Evolutionary conservation across 2,329 filamentous ascomycete species (phyloP), one percentile per base, ranked within the genome.

Genomic region (Mollisiaceae sp.): DNA sequence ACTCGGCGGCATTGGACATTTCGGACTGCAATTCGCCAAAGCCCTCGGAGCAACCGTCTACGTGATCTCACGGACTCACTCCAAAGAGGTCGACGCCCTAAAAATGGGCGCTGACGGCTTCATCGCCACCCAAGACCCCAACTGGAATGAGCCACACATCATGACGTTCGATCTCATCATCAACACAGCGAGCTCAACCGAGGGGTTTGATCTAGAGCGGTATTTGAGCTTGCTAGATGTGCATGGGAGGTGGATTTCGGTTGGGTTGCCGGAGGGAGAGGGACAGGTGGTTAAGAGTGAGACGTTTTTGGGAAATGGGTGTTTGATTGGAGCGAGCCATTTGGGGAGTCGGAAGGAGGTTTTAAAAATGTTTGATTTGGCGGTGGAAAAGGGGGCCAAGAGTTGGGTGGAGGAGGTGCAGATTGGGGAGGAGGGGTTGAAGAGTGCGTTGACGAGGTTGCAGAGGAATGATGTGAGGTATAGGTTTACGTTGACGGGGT

Each of bases 181-280:
- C 81, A 92, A 90, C 83, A 89, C 87, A 8, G 89, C 91, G 72
- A 91, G 87, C 74, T 87, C 85, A 41, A 89, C 86, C 60, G 82
- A 87, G 73, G 84, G 82, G 57, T 92, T 92, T 79, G 86, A 92
- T 75, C 80, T 92, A 38, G 78, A 79, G 60, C 84, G 89, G 69
- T 96, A 95, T 81, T 86, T 96, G 74, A 86, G 85, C 67, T 85
- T 93, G 73, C 85, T 96, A 76, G 93, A 94, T 79, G 89, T 94
- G 64, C 91, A 93, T 80, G 91, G 90, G 65, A 86, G 85, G 75
- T 95, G 91, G 87, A 86, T 94, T 77, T 91, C 86, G 73, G 91
- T 94, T 62, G 92, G 91, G 50, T 83, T 95, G 74, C 92, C 92
- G 2, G 91, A 93, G 76, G 90, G 92, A 67, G 87, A 89, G 54